Evolutionary conservation across 2,329 filamentous ascomycete species (phyloP).

Genomic region (Orbilia oligospora): DNA sequence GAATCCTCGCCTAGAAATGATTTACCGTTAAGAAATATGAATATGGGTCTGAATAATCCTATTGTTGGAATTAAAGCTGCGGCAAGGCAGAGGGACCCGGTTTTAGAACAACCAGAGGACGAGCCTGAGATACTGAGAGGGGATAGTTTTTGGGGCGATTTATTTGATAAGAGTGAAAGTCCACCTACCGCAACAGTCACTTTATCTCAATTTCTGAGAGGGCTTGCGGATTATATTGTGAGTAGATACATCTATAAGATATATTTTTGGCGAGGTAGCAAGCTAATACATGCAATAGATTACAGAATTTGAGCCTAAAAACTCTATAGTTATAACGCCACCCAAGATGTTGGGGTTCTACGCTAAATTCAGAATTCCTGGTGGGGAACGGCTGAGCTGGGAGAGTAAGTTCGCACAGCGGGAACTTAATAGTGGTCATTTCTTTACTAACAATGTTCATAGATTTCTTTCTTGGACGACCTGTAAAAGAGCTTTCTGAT

Average conservation of each 20-base stretch:
- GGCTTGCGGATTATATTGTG: constrained; percentile 64
- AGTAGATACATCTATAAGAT: background rate
- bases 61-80: constrained; percentile 54
- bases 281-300: constrained; percentile 59
- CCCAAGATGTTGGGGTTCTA: constrained; percentile 64
- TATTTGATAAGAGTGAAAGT: constrained; percentile 55
- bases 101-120: constrained; percentile 50
- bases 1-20: constrained; percentile 50
- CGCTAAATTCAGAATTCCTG: constrained; percentile 55
- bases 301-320: constrained; percentile 63
- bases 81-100: constrained; percentile 51
- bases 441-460: background rate
- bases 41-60: constrained; percentile 18
- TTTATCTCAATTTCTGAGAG: constrained; percentile 61
- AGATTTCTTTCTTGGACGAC: constrained; percentile 63
- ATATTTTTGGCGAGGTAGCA: background rate
- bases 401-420: constrained; percentile 53
- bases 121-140: constrained; percentile 34
- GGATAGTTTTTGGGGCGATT: constrained; percentile 60
- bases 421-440: background rate
- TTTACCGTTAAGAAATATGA: constrained; percentile 39
- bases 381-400: constrained; percentile 62
- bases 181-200: constrained; percentile 62
- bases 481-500: constrained; percentile 61
- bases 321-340: constrained; percentile 63